Percentiles rank a stretch among this genome's conserved stretches.
Evolutionary conservation across 2,329 filamentous ascomycete species (phyloP).

Genomic region (Microsporum audouinii): DNA sequence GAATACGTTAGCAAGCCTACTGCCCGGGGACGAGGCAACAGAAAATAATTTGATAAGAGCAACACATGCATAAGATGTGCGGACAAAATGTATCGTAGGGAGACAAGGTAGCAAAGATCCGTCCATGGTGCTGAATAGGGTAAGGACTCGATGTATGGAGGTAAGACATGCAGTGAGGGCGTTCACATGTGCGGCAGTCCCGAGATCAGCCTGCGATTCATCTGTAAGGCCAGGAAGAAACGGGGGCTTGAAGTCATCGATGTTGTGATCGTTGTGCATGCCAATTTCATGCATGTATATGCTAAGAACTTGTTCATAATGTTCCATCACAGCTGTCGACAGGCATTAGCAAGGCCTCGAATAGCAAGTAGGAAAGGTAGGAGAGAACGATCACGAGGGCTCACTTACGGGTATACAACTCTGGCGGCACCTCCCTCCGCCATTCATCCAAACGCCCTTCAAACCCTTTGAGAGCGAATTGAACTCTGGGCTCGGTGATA

Average conservation of each 20-base stretch:
- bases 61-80: slow-evolving; percentile 59
- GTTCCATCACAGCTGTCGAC: slow-evolving; percentile 45
- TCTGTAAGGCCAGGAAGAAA: slow-evolving; percentile 38
- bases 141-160: slow-evolving; percentile 56
- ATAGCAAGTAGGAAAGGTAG: neutral
- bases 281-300: slow-evolving; percentile 68
- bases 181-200: slow-evolving; percentile 51
- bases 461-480: slow-evolving; percentile 53
- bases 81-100: slow-evolving; percentile 60
- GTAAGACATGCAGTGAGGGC: slow-evolving; percentile 56
- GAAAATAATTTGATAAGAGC: slow-evolving; percentile 65
- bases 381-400: slow-evolving; percentile 6
- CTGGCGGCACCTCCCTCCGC: slow-evolving; percentile 41
- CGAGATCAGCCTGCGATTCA: slow-evolving; percentile 23
- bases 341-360: neutral
- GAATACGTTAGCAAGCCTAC: slow-evolving; percentile 59
- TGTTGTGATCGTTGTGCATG: slow-evolving; percentile 52
- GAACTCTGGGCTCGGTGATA: slow-evolving; percentile 52
- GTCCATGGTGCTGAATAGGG: slow-evolving; percentile 53
- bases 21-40: slow-evolving; percentile 51
- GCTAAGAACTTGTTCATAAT: slow-evolving; percentile 54
- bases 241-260: slow-evolving; percentile 40
- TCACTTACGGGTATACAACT: slow-evolving; percentile 47
- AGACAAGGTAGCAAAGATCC: slow-evolving; percentile 49
- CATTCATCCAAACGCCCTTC: slow-evolving; percentile 55